Evolutionary conservation across 108 stramenopile species (phyloP), one percentile per base, ranked within the genome.

Genomic region (Cafeteria roenbergensis): DNA sequence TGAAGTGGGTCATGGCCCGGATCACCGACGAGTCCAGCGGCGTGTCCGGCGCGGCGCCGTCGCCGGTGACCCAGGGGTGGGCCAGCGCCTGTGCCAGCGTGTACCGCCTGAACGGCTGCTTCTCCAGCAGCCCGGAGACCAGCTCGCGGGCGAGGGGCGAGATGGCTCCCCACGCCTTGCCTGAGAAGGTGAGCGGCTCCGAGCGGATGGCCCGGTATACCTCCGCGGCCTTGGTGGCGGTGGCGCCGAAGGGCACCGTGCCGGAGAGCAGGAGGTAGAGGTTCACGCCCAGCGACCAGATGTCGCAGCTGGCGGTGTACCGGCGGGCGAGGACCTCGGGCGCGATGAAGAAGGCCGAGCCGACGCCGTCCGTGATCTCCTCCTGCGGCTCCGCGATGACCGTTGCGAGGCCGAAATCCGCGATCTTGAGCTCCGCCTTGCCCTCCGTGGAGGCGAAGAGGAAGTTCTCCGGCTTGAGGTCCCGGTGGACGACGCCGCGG

Each of bases 401-500:
- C 51, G 90, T 87, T 17, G 86, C 85, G 58, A 99, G 80, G 48
- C 97, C 97, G 71, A 99, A 99, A 70, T 99, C 97, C 71, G 96
- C 94, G 70, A 99, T 91, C 71, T 93, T 94, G 51, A 99, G 82
- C 35, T 79, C 80, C 1, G 90, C 69, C 65, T 83, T 81, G 59
- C 93, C 89, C 0, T 73, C 80, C 38, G 81, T 74, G 27, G 80
- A 86, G 33, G 85, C 69, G 64, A 96, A 89, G 12, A 97, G 70
- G 72, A 95, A 95, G 67, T 95, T 95, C 71, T 93, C 92, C 12
- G 90, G 94, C 76, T 98, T 98, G 55, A 98, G 76, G 77, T 98
- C 97, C 0, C 97, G 82, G 73, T 99, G 97, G 21, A 91, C 87
- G 67, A 96, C 85, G 32, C 90, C 84, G 34, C 87, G 90, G 32